Percentiles rank a stretch among this genome's conserved stretches.
Conservation (phyloP, 352 stramenopile species). For the Phytophthora fragariae region DNA sequence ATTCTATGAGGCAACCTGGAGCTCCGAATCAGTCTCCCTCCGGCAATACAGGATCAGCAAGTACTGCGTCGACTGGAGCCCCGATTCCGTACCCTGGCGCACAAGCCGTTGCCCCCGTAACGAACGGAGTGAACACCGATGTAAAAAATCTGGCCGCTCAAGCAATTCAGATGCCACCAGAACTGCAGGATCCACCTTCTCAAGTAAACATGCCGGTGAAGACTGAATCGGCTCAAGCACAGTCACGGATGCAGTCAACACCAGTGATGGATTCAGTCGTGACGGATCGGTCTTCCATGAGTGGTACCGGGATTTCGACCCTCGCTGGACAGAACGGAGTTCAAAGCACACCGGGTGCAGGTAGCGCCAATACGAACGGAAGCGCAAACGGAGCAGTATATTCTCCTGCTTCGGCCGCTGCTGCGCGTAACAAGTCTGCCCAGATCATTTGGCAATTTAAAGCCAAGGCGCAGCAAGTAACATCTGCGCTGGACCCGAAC, state of each 20-base stretch:
- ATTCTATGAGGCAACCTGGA: constrained; percentile 36
- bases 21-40: constrained; percentile 34
- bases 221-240: constrained; percentile 40
- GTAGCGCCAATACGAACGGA: constrained; percentile 22
- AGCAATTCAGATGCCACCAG: constrained; percentile 79
- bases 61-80: constrained; percentile 32
- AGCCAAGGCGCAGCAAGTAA: constrained; percentile 77
- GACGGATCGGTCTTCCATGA: constrained; percentile 53
- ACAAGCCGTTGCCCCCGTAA: constrained; percentile 44
- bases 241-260: constrained; percentile 37
- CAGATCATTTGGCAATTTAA: constrained; percentile 89
- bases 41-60: constrained; percentile 25
- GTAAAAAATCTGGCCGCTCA: constrained; percentile 48
- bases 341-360: constrained; percentile 19
- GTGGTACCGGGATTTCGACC: constrained; percentile 45
- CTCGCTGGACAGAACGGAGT: constrained; percentile 33
- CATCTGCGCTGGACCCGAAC: constrained; percentile 80
- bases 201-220: constrained; percentile 44
- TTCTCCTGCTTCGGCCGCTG: constrained; percentile 37
- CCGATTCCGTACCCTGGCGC: constrained; percentile 71
- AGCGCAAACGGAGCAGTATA: constrained; percentile 11
- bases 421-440: constrained; percentile 67
- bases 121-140: constrained; percentile 17
- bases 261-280: constrained; percentile 52
- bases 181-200: constrained; percentile 63